Conservation (phyloP, 2,329 filamentous ascomycete species). For the Sphaerulina musiva region DNA sequence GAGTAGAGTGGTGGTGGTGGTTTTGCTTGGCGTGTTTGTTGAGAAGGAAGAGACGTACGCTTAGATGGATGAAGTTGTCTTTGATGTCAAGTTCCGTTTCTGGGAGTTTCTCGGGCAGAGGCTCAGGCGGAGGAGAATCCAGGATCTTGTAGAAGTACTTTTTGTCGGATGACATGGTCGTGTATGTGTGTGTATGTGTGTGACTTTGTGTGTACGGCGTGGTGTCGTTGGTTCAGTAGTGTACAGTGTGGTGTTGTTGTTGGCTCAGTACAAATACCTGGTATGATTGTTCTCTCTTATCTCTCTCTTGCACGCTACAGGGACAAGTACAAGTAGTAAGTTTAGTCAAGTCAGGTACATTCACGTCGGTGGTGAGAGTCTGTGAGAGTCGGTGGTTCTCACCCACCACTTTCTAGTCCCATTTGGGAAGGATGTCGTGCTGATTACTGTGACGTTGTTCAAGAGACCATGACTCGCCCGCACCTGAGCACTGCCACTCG, state of each 20-base stretch:
- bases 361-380: too few species aligned
- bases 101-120: conserved; percentile 25
- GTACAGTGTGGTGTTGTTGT: too few species aligned
- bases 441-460: not conserved
- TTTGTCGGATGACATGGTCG: conserved; percentile 1
- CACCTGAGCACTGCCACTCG: too few species aligned
- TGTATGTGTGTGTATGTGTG: not conserved
- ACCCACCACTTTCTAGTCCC: not conserved
- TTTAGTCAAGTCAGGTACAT: too few species aligned
- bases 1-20: too few species aligned
- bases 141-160: conserved; percentile 31
- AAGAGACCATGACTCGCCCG: not conserved
- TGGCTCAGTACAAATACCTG: too few species aligned
- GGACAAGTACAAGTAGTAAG: too few species aligned
- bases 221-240: too few species aligned
- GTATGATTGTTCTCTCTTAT: too few species aligned
- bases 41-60: not conserved
- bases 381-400: too few species aligned
- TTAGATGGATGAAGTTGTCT: conserved; percentile 24
- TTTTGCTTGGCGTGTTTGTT: not conserved
- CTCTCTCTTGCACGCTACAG: too few species aligned
- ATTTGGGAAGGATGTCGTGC: not conserved
- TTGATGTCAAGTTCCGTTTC: conserved; percentile 22
- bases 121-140: conserved; percentile 17
- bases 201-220: too few species aligned